Percentiles rank a stretch among this genome's conserved stretches.
These are phyloP conservation scores for Euphorbia lathyris DNA, from an alignment of 345 rosid species.

Conservation along the genomic window DNA sequence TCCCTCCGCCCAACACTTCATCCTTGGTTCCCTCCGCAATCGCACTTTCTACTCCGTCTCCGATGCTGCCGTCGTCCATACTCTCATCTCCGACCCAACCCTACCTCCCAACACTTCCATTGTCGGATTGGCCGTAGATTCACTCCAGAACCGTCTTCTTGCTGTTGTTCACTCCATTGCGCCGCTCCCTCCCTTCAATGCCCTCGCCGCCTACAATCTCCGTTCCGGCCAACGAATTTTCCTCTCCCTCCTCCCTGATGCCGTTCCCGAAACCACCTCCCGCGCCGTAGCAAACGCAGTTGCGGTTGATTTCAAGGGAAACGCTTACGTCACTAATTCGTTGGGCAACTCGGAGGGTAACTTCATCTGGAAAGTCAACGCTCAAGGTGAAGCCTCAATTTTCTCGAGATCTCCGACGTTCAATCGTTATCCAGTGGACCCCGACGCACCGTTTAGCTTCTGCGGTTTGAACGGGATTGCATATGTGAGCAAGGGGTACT, in stretches of 20 bases:
- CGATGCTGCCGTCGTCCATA: conserved; percentile 68
- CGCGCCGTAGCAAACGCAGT: conserved; percentile 63
- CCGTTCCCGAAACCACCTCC: conserved; percentile 5
- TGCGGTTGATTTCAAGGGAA: conserved; percentile 63
- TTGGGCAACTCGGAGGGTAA: conserved; percentile 41
- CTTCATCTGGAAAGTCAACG: conserved; percentile 81
- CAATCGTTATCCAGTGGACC: conserved; percentile 42
- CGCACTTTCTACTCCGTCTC: conserved; percentile 68
- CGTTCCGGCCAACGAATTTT: conserved; percentile 39
- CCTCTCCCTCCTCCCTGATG: conserved; percentile 36
- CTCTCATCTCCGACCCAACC: conserved; percentile 47
- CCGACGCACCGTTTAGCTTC: conserved; percentile 31
- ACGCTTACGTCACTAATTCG: conserved; percentile 78
- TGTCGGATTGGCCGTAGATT: conserved; percentile 60
- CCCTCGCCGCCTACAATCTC: conserved; percentile 89
- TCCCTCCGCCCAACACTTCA: conserved; percentile 64
- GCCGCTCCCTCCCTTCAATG: conserved; percentile 70
- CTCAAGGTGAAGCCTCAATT: conserved; percentile 55
- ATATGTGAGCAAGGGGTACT: conserved; percentile 73
- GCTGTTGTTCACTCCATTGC: conserved; percentile 43
- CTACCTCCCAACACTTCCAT: conserved; percentile 64
- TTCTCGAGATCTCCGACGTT: conserved; percentile 62
- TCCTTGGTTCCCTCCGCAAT: conserved; percentile 66
- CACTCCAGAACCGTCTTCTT: conserved; percentile 53
- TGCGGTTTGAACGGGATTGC: conserved; percentile 74